Evolutionary conservation across 495 filamentous ascomycete genomes (phyloP), one percentile per base, ranked within the genome.

Genomic region (Aspergillus panamensis): DNA sequence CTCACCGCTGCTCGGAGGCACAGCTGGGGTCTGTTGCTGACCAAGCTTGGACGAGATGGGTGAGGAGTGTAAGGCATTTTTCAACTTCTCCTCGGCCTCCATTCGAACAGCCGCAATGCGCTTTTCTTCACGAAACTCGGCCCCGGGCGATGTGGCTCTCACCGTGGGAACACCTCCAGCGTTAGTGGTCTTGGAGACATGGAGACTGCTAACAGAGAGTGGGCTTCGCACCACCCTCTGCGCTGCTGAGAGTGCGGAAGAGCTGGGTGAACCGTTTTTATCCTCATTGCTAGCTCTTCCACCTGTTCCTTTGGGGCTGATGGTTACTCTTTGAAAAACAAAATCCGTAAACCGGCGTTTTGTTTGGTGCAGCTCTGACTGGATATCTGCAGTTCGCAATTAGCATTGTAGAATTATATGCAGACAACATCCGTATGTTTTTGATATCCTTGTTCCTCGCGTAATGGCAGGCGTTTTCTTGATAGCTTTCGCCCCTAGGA

Each of bases 281-380:
- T 9, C 19, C 29, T 33, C 52, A 53, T 64, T 66, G 32, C 63
- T 62, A 30, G 59, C 60, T 17, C 5, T 20, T 20, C 42, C 42
- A 20, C 16, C 3, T 10, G 42, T 45, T 20, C 16, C 16, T 17
- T 6, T 45, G 4, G 42, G 20, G 17, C 56, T 62, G 53, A 70
- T 31, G 19, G 69, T 65, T 49, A 79, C 75, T 51, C 76, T 62
- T 44, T 77, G 73, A 48, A 80, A 80, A 57, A 74, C 65, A 61
- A 73, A 80, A 62, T 79, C 77, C 33, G 75, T 78, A 58, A 80
- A 80, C 6, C 77, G 73, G n/a, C 75, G 71, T 63, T 79, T 80
- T 10, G 69, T 78, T 49, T 74, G 76, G 48, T 77, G 76, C 8
- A 73, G 42, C 13, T 77, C 72, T 39, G 70, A 73, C 57, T 80